Evolutionary conservation across 1,284 basidiomycete genomes (phyloP).

Genomic region (Testicularia cyperi): DNA sequence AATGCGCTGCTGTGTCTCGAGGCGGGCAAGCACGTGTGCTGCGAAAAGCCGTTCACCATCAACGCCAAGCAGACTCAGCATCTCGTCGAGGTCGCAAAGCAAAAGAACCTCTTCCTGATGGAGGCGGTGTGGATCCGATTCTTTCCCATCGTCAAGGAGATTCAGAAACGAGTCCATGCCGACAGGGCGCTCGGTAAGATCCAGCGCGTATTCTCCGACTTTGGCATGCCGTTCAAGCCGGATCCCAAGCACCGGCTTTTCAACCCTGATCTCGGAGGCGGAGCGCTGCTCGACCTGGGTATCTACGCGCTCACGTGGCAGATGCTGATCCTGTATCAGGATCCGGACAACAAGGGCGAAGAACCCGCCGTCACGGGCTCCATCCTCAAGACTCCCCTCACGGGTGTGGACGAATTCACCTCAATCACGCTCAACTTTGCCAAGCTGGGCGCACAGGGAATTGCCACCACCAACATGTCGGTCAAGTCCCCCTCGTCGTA

Average conservation of each 20-base stretch:
- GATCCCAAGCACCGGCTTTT: slow-evolving; percentile 73
- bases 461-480: slow-evolving; percentile 32
- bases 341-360: slow-evolving; percentile 64
- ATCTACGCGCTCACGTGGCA: slow-evolving; percentile 58
- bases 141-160: slow-evolving; percentile 42
- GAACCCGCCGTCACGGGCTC: slow-evolving; percentile 63
- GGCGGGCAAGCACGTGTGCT: slow-evolving; percentile 75
- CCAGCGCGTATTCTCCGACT: slow-evolving; percentile 33
- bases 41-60: slow-evolving; percentile 62
- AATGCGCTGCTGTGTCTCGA: slow-evolving; percentile 76
- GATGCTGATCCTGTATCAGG: slow-evolving; percentile 35
- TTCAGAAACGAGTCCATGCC: slow-evolving; percentile 37
- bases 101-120: slow-evolving; percentile 50
- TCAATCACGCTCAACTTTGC: slow-evolving; percentile 75
- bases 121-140: slow-evolving; percentile 52
- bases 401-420: slow-evolving; percentile 77
- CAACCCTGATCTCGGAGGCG: slow-evolving; percentile 78
- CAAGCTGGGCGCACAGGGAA: slow-evolving; percentile 56
- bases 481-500: slow-evolving; percentile 8
- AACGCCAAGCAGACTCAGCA: slow-evolving; percentile 64
- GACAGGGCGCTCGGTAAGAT: slow-evolving; percentile 39
- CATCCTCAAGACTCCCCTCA: slow-evolving; percentile 74
- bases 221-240: slow-evolving; percentile 25
- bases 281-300: slow-evolving; percentile 74
- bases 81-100: slow-evolving; percentile 71